These are phyloP conservation scores for Kwoniella europaea DNA, from an alignment of 768 basidiomycete genomes.

Conservation along the genomic window DNA sequence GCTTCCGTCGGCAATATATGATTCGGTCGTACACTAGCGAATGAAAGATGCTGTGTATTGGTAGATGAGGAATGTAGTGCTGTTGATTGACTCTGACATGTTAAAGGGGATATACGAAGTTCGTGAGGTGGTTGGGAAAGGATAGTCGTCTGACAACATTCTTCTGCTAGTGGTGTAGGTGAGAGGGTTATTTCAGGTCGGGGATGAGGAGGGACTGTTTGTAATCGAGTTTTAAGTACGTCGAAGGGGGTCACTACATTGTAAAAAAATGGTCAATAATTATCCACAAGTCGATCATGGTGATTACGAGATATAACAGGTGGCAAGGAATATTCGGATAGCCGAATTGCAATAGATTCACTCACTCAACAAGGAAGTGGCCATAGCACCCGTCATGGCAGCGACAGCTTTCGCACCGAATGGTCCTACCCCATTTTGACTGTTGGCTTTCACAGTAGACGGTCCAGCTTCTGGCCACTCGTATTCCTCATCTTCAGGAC, in stretches of 20 bases:
- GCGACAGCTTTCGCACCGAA: conserved; percentile 54
- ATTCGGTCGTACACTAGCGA: conserved; percentile 30
- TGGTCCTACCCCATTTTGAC: conserved; percentile 33
- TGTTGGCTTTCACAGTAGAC: conserved; percentile 1
- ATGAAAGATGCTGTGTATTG: conserved; percentile 19
- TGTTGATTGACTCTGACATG: conserved; percentile 30
- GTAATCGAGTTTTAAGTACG: conserved; percentile 93
- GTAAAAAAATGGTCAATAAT: not conserved
- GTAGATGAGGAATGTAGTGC: conserved; percentile 10
- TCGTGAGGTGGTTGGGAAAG: conserved; percentile 30
- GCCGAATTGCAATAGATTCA: not conserved
- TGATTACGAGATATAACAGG: not conserved
- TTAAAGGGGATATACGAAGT: conserved; percentile 26
- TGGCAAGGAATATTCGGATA: conserved; percentile 6
- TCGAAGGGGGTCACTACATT: conserved; percentile 96
- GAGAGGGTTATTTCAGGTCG: not conserved
- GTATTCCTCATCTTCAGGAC: conserved; percentile 18
- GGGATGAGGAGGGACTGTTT: conserved; percentile 66
- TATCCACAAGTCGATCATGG: not conserved
- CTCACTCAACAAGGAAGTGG: conserved; percentile 54
- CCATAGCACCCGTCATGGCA: conserved; percentile 55
- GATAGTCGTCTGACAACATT: conserved; percentile 56
- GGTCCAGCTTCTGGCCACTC: conserved; percentile 54
- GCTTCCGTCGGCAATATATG: conserved; percentile 29
- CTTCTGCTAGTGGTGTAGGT: conserved; percentile 9